Evolutionary conservation across 1,284 basidiomycete species (phyloP), one percentile per base, ranked within the genome.

Genomic region (Phlebopus sp.): DNA sequence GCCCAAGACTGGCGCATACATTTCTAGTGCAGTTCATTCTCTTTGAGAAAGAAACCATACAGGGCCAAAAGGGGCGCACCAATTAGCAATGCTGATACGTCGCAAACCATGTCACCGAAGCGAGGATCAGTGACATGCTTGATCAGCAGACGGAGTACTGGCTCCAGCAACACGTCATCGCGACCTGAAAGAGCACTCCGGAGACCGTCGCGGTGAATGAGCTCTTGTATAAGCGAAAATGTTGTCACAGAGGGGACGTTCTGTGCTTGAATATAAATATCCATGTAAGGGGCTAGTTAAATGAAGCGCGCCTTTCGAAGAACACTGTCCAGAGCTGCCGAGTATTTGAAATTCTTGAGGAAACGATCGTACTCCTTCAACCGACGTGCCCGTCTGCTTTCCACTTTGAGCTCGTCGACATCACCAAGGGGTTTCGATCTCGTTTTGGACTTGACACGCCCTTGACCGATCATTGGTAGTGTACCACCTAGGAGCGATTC

Each of bases 111-210:
- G 55, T 89, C 85, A 29, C 93, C 92, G 62, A 97, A 99, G 21
- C 92, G 83, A 41, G 94, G 91, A 67, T 98, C 94, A 2, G 86
- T 77, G 41, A 97, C 79, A 64, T 98, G 82, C 57, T 91, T 90
- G 42, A 93, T 71, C 9, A 99, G 76, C 44, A 98, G 81, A 2
- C 84, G 77, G 8, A 99, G 76, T 17, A 99, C 77, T 0, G 96
- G 96, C 66, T 97, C 94, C 3, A 99, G 75, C 3, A 96, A 79
- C 23, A 98, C 87, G 63, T 99, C 97, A 62, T 99, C 96, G 39
- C 97, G 82, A 21, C 93, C 92, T 0, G 86, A 78, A 4, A 99
- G 76, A 1, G 97, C 96, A 55, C 84, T 82, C 46, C 85, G 79
- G 35, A 99, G 75, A 1, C 92, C 96, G 64, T 99, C 93, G 7